Conservation (phyloP, 768 basidiomycete species). For the Termitomyces sp. region DNA sequence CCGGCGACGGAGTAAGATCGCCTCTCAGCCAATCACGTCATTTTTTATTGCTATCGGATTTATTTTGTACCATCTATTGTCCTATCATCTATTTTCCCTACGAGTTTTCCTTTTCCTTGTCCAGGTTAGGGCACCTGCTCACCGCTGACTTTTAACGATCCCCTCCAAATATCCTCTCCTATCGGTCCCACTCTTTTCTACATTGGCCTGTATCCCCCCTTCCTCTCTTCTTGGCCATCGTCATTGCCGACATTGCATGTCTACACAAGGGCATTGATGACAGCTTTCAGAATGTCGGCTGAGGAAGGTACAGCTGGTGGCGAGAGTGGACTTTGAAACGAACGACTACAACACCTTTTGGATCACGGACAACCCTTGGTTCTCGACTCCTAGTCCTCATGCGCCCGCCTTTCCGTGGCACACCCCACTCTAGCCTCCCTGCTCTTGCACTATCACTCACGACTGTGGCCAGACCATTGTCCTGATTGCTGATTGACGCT, state of each 20-base stretch:
- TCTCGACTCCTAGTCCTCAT: conserved; percentile 10
- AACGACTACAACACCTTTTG: conserved; percentile 16
- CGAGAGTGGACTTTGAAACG: conserved; percentile 20
- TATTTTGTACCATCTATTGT: conserved; percentile 22
- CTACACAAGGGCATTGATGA: conserved; percentile 17
- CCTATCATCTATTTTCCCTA: background rate
- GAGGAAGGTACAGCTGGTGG: conserved; percentile 22
- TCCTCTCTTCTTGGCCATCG: conserved; percentile 15
- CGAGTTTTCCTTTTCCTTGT: conserved; percentile 6
- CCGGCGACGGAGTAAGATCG: conserved; percentile 13
- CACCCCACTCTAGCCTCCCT: conserved; percentile 13
- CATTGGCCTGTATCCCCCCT: conserved; percentile 12
- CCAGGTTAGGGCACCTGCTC: conserved; percentile 46
- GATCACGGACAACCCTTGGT: conserved; percentile 14
- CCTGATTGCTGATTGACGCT: conserved; percentile 16
- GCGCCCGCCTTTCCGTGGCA: conserved; percentile 7
- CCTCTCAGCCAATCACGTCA: conserved; percentile 17
- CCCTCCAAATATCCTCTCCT: conserved; percentile 7
- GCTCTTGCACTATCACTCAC: conserved; percentile 16
- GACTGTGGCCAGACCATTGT: conserved; percentile 32
- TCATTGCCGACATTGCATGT: conserved; percentile 30
- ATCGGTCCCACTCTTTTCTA: conserved; percentile 18
- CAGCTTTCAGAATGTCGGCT: conserved; percentile 17
- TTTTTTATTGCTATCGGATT: conserved; percentile 44
- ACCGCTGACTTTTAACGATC: conserved; percentile 20